Percentiles rank a stretch among this genome's conserved stretches.
Evolutionary conservation across 75 land plant genomes (phyloP).

Genomic region (Selaginella moellendorffii): DNA sequence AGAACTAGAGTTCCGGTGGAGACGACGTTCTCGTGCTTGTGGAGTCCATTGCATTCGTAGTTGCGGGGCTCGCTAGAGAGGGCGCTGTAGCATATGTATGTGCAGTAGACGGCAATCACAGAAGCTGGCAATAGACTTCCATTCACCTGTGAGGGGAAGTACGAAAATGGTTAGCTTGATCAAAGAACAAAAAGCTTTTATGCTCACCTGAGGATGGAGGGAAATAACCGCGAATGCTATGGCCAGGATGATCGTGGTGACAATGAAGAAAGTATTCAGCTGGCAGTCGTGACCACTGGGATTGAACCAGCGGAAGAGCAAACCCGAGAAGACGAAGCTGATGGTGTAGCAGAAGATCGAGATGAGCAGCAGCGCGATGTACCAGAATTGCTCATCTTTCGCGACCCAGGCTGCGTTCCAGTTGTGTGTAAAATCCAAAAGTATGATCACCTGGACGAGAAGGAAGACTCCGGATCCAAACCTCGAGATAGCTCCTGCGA

Average conservation of each 20-base stretch:
- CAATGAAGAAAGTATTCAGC: conserved; percentile 76
- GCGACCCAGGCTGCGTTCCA: conserved; percentile 93
- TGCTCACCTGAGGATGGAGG: conserved; percentile 67
- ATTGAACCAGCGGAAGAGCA: conserved; percentile 80
- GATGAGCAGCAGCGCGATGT: conserved; percentile 52
- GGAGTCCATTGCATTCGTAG: conserved; percentile 90
- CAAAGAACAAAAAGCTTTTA: background rate
- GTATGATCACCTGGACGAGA: conserved; percentile 69
- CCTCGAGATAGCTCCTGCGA: conserved; percentile 56
- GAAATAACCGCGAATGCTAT: conserved; percentile 63
- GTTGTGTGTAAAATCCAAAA: conserved; percentile 70
- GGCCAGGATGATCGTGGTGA: conserved; percentile 52
- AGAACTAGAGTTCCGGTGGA: conserved; percentile 75
- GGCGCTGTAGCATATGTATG: conserved; percentile 87
- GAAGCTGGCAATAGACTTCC: conserved; percentile 96
- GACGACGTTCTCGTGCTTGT: conserved; percentile 76
- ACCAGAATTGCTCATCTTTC: conserved; percentile 81
- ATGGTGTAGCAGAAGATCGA: conserved; percentile 68
- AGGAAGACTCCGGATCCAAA: conserved; percentile 80
- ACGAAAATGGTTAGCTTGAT: conserved; percentile 48
- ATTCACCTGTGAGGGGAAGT: conserved; percentile 50
- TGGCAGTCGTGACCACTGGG: conserved; percentile 84
- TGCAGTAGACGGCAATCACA: conserved; percentile 75
- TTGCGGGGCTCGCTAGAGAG: conserved; percentile 94
- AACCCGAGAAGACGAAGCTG: conserved; percentile 57